Conservation (phyloP, 2,329 filamentous ascomycete species). For the Davidsoniella virescens region DNA sequence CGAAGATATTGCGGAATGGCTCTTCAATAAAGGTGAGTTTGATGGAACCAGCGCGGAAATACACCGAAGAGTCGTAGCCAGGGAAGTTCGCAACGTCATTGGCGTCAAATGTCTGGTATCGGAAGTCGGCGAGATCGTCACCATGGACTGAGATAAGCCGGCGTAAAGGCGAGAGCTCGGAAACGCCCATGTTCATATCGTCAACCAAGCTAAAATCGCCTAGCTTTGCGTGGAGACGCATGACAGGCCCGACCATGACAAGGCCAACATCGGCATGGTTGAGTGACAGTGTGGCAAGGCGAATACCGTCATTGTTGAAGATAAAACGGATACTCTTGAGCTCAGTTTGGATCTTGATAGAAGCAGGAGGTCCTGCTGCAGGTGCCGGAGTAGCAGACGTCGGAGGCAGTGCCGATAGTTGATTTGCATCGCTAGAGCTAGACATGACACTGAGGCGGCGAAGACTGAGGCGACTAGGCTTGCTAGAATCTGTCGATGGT, state of each 20-base stretch:
- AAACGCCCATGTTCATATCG: constrained; percentile 82
- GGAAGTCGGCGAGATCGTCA: constrained; percentile 88
- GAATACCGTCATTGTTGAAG: constrained; percentile 92
- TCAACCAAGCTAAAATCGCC: constrained; percentile 82
- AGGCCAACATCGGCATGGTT: constrained; percentile 85
- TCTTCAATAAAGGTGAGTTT: constrained; percentile 96
- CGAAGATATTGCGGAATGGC: constrained; percentile 93
- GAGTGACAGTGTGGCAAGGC: constrained; percentile 80
- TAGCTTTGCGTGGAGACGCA: constrained; percentile 73
- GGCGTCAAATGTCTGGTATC: constrained; percentile 87
- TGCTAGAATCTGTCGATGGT: neutral
- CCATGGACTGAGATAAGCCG: constrained; percentile 90
- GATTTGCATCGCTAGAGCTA: constrained; percentile 4
- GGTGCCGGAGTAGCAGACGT: constrained; percentile 14
- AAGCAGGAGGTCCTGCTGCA: constrained; percentile 29
- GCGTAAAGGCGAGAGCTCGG: constrained; percentile 63
- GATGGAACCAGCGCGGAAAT: constrained; percentile 78
- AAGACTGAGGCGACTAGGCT: constrained; percentile 2
- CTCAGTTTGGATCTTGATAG: constrained; percentile 85
- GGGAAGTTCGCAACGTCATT: constrained; percentile 58
- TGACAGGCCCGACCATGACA: constrained; percentile 69
- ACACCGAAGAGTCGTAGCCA: constrained; percentile 86
- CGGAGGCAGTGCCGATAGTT: neutral
- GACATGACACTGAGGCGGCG: constrained; percentile 11
- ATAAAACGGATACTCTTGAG: constrained; percentile 88